Base-by-base conservation (phyloP, 2,329 filamentous ascomycete genomes). In the Pseudocercospora ulei region DNA sequence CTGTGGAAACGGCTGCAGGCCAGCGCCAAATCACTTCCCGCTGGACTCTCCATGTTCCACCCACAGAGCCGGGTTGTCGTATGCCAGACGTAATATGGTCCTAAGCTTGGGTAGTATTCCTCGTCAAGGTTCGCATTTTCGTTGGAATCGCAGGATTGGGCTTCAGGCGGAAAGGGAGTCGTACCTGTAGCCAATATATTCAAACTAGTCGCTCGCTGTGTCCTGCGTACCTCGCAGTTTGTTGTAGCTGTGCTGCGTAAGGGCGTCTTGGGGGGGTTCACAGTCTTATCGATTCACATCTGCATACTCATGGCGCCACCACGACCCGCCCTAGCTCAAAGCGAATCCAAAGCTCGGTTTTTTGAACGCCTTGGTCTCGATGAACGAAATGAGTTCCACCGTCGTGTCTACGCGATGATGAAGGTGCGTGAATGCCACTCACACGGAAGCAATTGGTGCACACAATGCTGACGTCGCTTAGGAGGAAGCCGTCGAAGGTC, bases 301-400 rank as follows among this genome's bases (percentile, higher is more conserved):
- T 20, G 27, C 35, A 17, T 35, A 36, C 37, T 26, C 9, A 57
- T 55, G 54, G 54, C 56, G 35, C 58, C 56, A 23, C 50, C 47
- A 24, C 43, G 56, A 31, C 48, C 48, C 17, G 48, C 53, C 28
- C 49, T 67, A 39, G 60, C 65, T 28, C 63, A 59, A 52, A 69
- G 66, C 50, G 63, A 65, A 41, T 62, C 64, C 33, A 68, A 68
- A 54, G 53, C 56, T 11, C 59, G 59, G 19, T 61, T 69, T 36
- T 65, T 67, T 43, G 50, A 59, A 36, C 54, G 63, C 24, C 56
- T 69, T 7, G 61, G 62, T 1, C 51, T 68, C 27, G 59, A 57
- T 18, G 63, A 65, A 28, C 49, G 58, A 16, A 56, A 60, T 41
- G 54, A 55, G 35, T 46, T 49, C 12, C 55, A 63, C 41, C 57